Base-by-base conservation (phyloP, 2,329 filamentous ascomycete genomes). In the Colletotrichum viniferum region DNA sequence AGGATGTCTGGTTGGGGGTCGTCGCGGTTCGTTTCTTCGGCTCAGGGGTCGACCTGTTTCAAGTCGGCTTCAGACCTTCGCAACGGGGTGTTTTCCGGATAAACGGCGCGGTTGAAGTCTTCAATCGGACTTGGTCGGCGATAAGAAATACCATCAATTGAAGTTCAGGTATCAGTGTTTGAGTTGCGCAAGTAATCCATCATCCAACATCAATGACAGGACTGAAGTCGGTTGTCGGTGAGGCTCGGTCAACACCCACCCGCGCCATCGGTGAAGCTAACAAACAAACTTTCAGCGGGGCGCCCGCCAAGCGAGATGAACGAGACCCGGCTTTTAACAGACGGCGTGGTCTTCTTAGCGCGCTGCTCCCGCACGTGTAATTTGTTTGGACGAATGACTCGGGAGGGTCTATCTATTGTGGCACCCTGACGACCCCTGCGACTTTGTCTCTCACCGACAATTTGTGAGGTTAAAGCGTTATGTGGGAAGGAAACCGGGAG, bases 311-410 rank as follows among this genome's bases (percentile, higher is more conserved):
- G 73, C 69, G 73, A 74, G 56, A 74, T 74, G 62, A 74, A 67
- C 34, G 36, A 60, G 52, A 30, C 36, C 43, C 34, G 16, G 32
- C 69, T 36, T 18, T n/a, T 5, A 28, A n/a, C 21, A 34, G 73
- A 55, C 62, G 62, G 38, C 62, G 28, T 36, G 2, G 12, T 26
- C 3, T 61, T 48, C 56, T 61, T 65, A 61, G 60, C 14, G 67
- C 66, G 13, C 24, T 48, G 48, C 18, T 66, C 66, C 36, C 34
- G 34, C 38, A 43, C 5, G 38, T 48, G 38, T 26, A 38, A 34
- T 36, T 62, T 43, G 10, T 30, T 55, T 72, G 38, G 72, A 74
- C 72, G 32, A 74, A 74, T 75, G 69, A 75, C 62, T 75, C 69
- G 73, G 12, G 36, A 48, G 7, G 28, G 14, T 36, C 34, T 36